Evolutionary conservation across 225 moss, liverwort and hornwort genomes (phyloP), one percentile per base, ranked within the genome.

Genomic region (Bryum argenteum): DNA sequence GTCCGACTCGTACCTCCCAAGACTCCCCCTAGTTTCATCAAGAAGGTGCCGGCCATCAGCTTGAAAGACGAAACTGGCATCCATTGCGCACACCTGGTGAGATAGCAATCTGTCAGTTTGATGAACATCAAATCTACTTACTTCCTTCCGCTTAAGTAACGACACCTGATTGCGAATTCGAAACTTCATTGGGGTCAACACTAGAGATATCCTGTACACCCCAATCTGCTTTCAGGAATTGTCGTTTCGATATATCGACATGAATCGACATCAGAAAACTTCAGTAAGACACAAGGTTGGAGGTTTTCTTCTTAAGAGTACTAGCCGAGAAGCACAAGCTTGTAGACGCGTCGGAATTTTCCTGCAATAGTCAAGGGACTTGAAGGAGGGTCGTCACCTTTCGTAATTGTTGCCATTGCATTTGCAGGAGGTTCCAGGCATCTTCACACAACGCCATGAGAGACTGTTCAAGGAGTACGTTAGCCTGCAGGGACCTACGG

Each of bases 401-500:
- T 28, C 13, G 53, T 48, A 16, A 1, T 23, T 63, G 39, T 37
- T 71, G 61, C 54, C 50, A 58, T 33, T 65, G 54, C 14, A 13
- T 4, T 39, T 61, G 60, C 85, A 85, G 85, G 85, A 85, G 52
- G 61, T 85, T 66, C 85, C 85, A 41, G 73, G 71, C 8, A 24
- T 9, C 13, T 82, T 85, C 50, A 53, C 70, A 14, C 76, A 82
- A 28, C 72, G 73, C 23, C 40, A 85, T 33, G 69, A 73, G 10
- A 54, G 54, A 24, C 77, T 82, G 26, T 85, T 85, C 71, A 79
- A 73, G 57, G 76, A 77, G 20, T 9, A 47, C 9, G 38, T 79
- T 2, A 57, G 21, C 19, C 82, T 85, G 14, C 79, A 79, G 41
- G 82, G 85, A 51, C 85, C 85, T 21, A 79, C 73, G 5, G 79